Evolutionary conservation across 257 asterid genomes (phyloP).

Genomic region (Fraxinus americana): DNA sequence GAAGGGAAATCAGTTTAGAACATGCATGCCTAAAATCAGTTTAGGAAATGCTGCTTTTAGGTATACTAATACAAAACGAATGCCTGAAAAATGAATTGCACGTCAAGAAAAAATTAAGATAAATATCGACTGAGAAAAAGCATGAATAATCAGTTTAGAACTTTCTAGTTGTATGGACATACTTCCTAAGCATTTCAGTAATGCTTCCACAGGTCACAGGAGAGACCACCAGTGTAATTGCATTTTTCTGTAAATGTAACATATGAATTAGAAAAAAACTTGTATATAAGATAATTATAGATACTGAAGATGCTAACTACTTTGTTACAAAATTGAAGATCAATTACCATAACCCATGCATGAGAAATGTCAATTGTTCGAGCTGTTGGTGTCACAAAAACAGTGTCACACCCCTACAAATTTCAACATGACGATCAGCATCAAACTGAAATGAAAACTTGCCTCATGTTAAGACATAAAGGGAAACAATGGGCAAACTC

Average conservation of each 20-base stretch:
- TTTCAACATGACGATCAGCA: conserved; percentile 17
- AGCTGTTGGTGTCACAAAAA: conserved; percentile 94
- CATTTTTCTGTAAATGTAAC: conserved; percentile 73
- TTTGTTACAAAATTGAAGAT: conserved; percentile 18
- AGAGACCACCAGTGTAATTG: conserved; percentile 79
- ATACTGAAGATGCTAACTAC: conserved; percentile 20
- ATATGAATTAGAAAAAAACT: conserved; percentile 14
- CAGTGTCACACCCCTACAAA: conserved; percentile 90
- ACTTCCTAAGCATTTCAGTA: conserved; percentile 80
- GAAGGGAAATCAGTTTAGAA: not conserved
- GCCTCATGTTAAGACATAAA: conserved; percentile 10
- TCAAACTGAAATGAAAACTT: not conserved
- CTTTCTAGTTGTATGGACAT: conserved; percentile 31
- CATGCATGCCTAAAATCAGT: not conserved
- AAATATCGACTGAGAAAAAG: conserved; percentile 4
- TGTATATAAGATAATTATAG: conserved; percentile 18
- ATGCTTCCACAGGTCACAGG: conserved; percentile 69
- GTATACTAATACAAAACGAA: conserved; percentile 21
- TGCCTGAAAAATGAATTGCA: conserved; percentile 10
- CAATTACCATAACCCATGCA: conserved; percentile 90
- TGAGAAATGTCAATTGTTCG: conserved; percentile 91
- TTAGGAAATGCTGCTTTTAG: conserved; percentile 1
- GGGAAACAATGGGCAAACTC: conserved; percentile 19
- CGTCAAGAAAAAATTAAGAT: not conserved
- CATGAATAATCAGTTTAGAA: conserved; percentile 6